These are phyloP conservation scores for Madurella mycetomatis DNA, from an alignment of 2,329 filamentous ascomycete species.

Conservation along the genomic window DNA sequence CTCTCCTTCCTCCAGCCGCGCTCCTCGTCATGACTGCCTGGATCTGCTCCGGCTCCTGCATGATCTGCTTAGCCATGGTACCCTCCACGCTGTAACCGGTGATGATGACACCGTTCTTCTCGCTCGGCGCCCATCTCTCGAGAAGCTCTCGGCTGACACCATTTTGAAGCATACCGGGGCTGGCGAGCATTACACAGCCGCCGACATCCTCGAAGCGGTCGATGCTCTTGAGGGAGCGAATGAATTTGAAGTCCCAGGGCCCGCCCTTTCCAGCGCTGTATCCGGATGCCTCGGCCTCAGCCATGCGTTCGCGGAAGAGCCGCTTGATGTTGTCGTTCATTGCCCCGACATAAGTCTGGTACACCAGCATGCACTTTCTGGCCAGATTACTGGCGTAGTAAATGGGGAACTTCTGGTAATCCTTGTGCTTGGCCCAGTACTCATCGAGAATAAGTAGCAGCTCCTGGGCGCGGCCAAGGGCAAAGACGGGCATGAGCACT, in stretches of 20 bases:
- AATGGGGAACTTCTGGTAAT: constrained; percentile 87
- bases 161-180: constrained; percentile 96
- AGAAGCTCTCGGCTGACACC: constrained; percentile 89
- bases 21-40: constrained; percentile 85
- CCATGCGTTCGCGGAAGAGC: constrained; percentile 88
- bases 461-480: constrained; percentile 89
- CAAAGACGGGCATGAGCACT: constrained; percentile 92
- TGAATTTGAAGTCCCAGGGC: constrained; percentile 95
- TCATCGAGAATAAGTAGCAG: constrained; percentile 91
- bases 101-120: constrained; percentile 97
- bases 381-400: constrained; percentile 97
- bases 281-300: constrained; percentile 77
- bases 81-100: constrained; percentile 98
- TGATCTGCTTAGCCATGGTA: constrained; percentile 94
- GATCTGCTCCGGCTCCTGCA: constrained; percentile 92
- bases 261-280: constrained; percentile 71
- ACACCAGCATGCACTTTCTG: constrained; percentile 96
- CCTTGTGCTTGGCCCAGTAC: constrained; percentile 87
- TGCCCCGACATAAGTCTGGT: constrained; percentile 94
- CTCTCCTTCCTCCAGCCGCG: constrained; percentile 58
- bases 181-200: constrained; percentile 93
- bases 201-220: constrained; percentile 96
- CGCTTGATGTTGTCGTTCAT: constrained; percentile 99
- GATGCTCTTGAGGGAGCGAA: constrained; percentile 84
- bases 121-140: constrained; percentile 92